These are phyloP conservation scores for Massarina eburnea DNA, from an alignment of 2,329 filamentous ascomycete species.

Conservation along the genomic window DNA sequence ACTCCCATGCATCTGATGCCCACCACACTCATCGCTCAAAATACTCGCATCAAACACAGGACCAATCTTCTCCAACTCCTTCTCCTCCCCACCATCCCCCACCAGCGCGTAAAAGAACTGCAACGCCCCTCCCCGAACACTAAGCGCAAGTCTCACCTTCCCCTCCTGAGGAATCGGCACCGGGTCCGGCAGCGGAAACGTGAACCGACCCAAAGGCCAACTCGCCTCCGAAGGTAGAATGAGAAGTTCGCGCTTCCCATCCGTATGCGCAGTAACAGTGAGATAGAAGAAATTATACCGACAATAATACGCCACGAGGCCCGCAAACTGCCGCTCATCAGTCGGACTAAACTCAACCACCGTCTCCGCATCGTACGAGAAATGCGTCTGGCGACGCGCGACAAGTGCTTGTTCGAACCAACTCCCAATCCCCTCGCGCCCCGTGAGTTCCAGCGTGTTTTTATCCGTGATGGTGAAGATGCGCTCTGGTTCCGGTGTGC, in stretches of 20 bases:
- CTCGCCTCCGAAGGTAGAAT: constrained; percentile 60
- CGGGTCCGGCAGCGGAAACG: constrained; percentile 45
- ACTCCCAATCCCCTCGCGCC: constrained; percentile 53
- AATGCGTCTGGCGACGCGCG: constrained; percentile 58
- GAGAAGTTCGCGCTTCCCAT: constrained; percentile 60
- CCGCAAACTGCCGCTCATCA: constrained; percentile 64
- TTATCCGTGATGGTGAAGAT: constrained; percentile 50
- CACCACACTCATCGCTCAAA: constrained; percentile 64
- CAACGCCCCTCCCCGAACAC: constrained; percentile 54
- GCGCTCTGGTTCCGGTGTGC: constrained; percentile 53
- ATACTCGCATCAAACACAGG: constrained; percentile 62
- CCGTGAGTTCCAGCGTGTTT: constrained; percentile 55
- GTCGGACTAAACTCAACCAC: constrained; percentile 55
- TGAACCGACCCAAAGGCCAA: constrained; percentile 55
- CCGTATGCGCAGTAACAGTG: constrained; percentile 58
- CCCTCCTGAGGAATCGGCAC: constrained; percentile 57
- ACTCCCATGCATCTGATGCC: constrained; percentile 62
- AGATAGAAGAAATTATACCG: constrained; percentile 68
- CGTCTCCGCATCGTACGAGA: constrained; percentile 64
- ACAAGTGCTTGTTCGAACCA: constrained; percentile 56
- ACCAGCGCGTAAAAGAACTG: constrained; percentile 61
- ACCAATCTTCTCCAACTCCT: constrained; percentile 52
- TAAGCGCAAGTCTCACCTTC: constrained; percentile 56
- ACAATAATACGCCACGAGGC: constrained; percentile 64
- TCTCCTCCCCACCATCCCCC: constrained; percentile 43